Base-by-base conservation (phyloP, 352 stramenopile genomes). In the Globisporangium canariense region DNA sequence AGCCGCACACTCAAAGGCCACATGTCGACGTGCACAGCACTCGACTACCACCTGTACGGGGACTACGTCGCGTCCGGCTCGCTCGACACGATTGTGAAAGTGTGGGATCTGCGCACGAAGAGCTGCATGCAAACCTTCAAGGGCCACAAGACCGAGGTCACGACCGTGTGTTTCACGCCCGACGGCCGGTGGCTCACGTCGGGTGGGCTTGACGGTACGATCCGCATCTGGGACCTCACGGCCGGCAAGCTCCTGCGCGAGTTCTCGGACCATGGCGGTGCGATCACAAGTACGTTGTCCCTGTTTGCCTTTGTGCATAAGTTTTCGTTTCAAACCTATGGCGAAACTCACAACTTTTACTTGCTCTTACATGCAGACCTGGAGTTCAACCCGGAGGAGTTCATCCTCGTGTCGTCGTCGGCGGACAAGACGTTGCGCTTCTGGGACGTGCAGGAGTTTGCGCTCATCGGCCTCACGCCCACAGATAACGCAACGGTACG, bases 101-200 rank as follows among this genome's bases (percentile, higher is more conserved):
- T 95, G 28, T 95, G 87, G 87, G 87, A 95, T 53, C 58, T 95
- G 34, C 82, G 83, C 25, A 92, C 80, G 11, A 94, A 93, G 68
- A 90, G 80, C 66, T 94, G 85, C 66, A 93, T 95, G 77, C 87
- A 94, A 64, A 91, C 81, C 11, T 95, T 94, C 65, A 92, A 94
- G 32, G 87, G 85, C 7, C 87, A 95, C 70, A 70, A 73, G 25
- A 88, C 70, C 6, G 82, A 95, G 49, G 76, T 94, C 52, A 95
- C 85, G 36, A 84, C 74, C 1, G 83, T 93, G 14, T 83, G 71
- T 58, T 93, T 95, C 58, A 94, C 85, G 6, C 87, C 85, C 0
- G 87, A 95, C 58, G 85, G 85, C 18, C 81, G 87, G 0, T 94
- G 87, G 87, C 78, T 95, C 46, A 94, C 87, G 20, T 95, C 85